A percentile compares a stretch with the other conserved stretches of the same genome.
Conservation (phyloP, 2,329 filamentous ascomycete species). For the Cordyceps tenuipes region DNA sequence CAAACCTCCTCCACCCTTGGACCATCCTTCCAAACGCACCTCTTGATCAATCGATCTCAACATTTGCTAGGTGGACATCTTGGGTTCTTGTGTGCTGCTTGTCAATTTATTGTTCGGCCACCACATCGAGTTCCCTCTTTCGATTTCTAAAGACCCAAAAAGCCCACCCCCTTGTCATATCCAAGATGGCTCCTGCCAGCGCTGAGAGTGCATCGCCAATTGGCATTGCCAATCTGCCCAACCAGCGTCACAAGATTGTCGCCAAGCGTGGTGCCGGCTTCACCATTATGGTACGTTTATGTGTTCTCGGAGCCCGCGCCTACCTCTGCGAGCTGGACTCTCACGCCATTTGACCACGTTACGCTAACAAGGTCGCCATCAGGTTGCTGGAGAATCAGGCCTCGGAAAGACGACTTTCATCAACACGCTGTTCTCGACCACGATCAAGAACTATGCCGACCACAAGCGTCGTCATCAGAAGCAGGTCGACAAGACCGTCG, state of each 20-base stretch:
- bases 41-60: constrained; percentile 12
- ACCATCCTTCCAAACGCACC: constrained; percentile 11
- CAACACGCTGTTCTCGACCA: constrained; percentile 99
- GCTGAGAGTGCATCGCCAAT: constrained; percentile 58
- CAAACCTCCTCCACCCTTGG: constrained; percentile 12
- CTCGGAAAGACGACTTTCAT: constrained; percentile 99
- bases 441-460: constrained; percentile 99
- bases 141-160: background rate
- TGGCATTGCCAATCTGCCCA: constrained; percentile 67
- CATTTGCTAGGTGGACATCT: constrained; percentile 10
- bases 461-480: constrained; percentile 99
- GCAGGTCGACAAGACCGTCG: constrained; percentile 98
- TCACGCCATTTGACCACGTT: background rate
- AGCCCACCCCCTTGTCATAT: constrained; percentile 14
- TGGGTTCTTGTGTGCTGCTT: constrained; percentile 10
- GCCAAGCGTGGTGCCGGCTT: constrained; percentile 88
- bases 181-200: constrained; percentile 49
- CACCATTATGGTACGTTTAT: constrained; percentile 82
- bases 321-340: background rate
- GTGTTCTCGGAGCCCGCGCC: background rate
- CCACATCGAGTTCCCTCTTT: background rate
- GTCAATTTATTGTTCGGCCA: background rate
- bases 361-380: constrained; percentile 13
- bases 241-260: constrained; percentile 69
- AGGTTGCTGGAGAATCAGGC: constrained; percentile 98